Evolutionary conservation across 371 early-diverging fungal genomes (phyloP), one percentile per base, ranked within the genome.

Genomic region (Saksenaea vasiformis): DNA sequence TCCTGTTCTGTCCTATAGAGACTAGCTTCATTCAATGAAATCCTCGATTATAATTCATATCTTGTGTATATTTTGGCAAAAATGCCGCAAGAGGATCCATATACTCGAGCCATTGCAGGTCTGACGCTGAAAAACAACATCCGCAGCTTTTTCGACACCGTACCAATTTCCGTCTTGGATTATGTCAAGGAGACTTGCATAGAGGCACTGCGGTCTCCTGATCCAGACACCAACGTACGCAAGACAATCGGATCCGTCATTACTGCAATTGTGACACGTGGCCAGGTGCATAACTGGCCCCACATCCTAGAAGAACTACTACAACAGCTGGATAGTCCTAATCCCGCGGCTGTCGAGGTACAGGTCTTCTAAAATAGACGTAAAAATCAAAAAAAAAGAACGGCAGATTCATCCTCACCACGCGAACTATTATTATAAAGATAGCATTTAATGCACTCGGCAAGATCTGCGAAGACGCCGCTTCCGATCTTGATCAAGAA

Each of bases 391-490:
- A n/a, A n/a, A n/a, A n/a, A n/a, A n/a, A n/a, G 10, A 10, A 47
- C 10, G 2, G 22, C 5, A 22, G 17, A 26, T 47, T 47, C n/a
- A 19, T 22, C 22, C 22, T 19, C 22, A 24, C 27, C 22, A n/a
- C 10, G 10, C 22, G 10, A 22, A 19, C n/a, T 22, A 47, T 2
- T 27, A n/a, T 59, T 17, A n/a, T 56, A 2, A 75, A 94, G 94
- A 91, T 92, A 62, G 85, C 93, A 2, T 90, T 93, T 69, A 87
- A 89, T 69, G 91, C 93, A 3, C 67, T 98, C 66, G 81, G 85
- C 72, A 96, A 93, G 78, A 91, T 97, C 58, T 95, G 97, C 77
- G 97, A 97, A 69, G 98, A 97, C 71, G 89, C 86, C 38, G 80
- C 90, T 51, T 77, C 73, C 4, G 90, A 92, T 54, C 82, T 98